Conservation (phyloP, 2,329 filamentous ascomycete genomes). For the Berkeleyomyces basicola region DNA sequence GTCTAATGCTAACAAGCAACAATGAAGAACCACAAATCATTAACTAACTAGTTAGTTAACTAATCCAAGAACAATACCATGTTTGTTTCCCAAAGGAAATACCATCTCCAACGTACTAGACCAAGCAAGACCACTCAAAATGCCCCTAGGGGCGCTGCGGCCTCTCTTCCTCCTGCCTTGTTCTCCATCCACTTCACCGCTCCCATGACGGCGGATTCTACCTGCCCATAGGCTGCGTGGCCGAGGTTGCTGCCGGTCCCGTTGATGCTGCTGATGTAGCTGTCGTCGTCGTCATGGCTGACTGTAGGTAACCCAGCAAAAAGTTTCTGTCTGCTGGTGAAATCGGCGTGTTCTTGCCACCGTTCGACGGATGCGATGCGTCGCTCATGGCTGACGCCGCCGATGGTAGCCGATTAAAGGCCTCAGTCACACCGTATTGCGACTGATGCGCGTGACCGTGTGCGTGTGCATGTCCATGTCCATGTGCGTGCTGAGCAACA, state of each 20-base stretch:
- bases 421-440: conserved; percentile 1
- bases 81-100: background rate
- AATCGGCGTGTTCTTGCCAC: conserved; percentile 33
- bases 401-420: conserved; percentile 26
- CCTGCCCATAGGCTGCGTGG: background rate
- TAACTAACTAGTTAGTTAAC: background rate
- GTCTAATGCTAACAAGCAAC: background rate
- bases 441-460: background rate
- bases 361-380: conserved; percentile 21
- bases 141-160: background rate
- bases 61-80: background rate
- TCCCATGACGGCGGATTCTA: background rate
- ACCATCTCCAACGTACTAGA: no score
- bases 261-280: conserved; percentile 13
- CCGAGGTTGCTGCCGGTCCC: conserved; percentile 1
- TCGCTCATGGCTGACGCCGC: conserved; percentile 27
- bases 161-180: background rate
- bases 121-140: no score
- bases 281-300: conserved; percentile 24
- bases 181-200: background rate
- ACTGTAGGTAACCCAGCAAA: conserved; percentile 56
- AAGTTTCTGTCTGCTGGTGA: conserved; percentile 61
- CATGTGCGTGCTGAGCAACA: background rate
- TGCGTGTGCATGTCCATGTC: no score
- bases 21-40: background rate